Evolutionary conservation across 352 stramenopile species (phyloP), one percentile per base, ranked within the genome.

Genomic region (Phytophthora lateralis): DNA sequence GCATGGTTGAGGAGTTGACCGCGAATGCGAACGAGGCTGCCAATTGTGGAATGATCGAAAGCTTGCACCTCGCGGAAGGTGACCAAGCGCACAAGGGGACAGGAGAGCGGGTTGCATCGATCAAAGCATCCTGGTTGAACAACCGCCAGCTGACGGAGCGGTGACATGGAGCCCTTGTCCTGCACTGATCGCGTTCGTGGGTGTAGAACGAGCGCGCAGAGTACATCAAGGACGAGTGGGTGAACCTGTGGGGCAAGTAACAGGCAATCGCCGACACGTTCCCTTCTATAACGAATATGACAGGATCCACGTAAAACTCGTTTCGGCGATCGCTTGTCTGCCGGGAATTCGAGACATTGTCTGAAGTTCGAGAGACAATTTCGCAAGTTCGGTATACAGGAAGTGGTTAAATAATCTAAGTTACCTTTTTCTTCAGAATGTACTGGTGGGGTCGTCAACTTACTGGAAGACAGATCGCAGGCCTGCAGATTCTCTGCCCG

Each of bases 61-160:
- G 46, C 60, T 39, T 63, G 24, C 29, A 35, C 46, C 26, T 45
- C 21, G 45, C 21, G 45, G 20, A 52, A 39, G 26, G 20, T 27
- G n/a, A 9, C 55, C 38, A 37, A 61, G n/a, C 8, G 26, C n/a
- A 37, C 29, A 41, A 21, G 29, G 46, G 10, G 27, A 2, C 14
- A 20, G 27, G 27, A 63, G 53, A 63, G 60, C 51, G 60, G 60
- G 59, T 44, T 27, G 48, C 46, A 34, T 48, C 17, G 44, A 50
- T 55, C 49, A 62, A 37, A 57, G 44, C 55, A 62, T 66, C 47
- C 41, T 49, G 44, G 63, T 67, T 71, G 63, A 67, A 67, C 56
- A 59, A 71, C 45, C 34, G 35, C 17, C 56, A 56, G 35, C 52
- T 55, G 44, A 61, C 55, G 24, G 45, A 63, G 37, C 29, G 27